Conservation (phyloP, 2,329 filamentous ascomycete species). For the Colletotrichum tamarilloi region DNA sequence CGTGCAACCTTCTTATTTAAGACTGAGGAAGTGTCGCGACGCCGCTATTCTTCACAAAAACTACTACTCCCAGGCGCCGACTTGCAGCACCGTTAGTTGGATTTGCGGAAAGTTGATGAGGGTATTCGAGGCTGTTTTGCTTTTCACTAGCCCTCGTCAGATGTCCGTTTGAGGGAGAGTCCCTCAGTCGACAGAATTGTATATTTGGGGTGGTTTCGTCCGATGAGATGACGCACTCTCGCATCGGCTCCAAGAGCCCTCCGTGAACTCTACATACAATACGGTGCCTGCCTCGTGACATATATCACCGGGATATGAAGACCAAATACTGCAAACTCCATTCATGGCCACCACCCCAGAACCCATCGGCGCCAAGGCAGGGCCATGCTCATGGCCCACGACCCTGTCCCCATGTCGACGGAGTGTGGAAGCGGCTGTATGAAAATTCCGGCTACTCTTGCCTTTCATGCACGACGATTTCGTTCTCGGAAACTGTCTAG, state of each 20-base stretch:
- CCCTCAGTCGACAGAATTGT: not conserved
- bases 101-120: not conserved
- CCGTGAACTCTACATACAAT: not conserved
- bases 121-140: not conserved
- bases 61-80: not conserved
- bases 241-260: not conserved
- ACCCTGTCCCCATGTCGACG: not conserved
- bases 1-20: not conserved
- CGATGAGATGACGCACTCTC: slow-evolving; percentile 2
- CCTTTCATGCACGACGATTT: not conserved
- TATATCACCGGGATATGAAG: not conserved
- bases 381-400: not conserved
- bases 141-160: not conserved
- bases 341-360: not conserved
- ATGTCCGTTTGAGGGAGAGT: not conserved
- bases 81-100: not conserved
- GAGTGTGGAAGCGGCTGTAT: not conserved
- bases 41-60: not conserved
- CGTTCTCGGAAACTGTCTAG: not conserved
- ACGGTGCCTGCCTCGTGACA: not conserved
- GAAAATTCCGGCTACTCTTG: not conserved
- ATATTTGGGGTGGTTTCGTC: slow-evolving; percentile 3
- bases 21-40: not conserved
- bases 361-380: no score
- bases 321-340: not conserved